Evolutionary conservation across 169 alveolate genomes (phyloP).

Genomic region (Plasmodium vivax): DNA sequence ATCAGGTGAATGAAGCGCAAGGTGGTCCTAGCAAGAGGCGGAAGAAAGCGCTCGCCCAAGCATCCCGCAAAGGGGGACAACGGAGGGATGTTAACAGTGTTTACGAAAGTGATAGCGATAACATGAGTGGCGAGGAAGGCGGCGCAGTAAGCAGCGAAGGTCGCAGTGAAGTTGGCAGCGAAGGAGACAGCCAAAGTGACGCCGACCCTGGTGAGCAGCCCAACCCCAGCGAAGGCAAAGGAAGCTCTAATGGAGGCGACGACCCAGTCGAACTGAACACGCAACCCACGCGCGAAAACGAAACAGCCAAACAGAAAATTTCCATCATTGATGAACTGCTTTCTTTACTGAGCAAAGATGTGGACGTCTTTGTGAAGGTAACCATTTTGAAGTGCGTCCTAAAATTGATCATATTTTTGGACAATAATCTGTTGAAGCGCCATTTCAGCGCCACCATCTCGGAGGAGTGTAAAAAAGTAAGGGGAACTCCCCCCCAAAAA

Average conservation of each 20-base stretch:
- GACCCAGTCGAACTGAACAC: background rate
- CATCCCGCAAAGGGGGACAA: background rate
- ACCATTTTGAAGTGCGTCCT: conserved; percentile 28
- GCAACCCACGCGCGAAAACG: background rate
- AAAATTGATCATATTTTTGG: conserved; percentile 22
- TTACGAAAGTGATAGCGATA: conserved; percentile 66
- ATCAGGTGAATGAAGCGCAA: background rate
- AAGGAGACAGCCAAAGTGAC: background rate
- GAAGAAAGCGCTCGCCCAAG: background rate
- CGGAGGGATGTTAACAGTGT: background rate
- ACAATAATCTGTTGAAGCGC: conserved; percentile 10
- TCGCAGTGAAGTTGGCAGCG: background rate
- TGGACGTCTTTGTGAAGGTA: conserved; percentile 26
- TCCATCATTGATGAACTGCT: conserved; percentile 59
- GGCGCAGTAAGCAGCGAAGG: background rate
- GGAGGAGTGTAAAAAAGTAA: conserved; percentile 18
- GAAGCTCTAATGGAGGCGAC: background rate
- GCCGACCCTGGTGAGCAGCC: background rate
- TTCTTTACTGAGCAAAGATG: conserved; percentile 17
- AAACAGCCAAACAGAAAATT: conserved; percentile 2
- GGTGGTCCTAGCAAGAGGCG: background rate
- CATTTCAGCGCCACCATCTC: background rate
- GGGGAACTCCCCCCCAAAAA: background rate
- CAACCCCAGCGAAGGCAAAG: background rate
- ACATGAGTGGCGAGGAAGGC: background rate